phyloP scores from a whole-genome alignment of 805 yeast species.

The Wickerhamiella cacticola region DNA sequence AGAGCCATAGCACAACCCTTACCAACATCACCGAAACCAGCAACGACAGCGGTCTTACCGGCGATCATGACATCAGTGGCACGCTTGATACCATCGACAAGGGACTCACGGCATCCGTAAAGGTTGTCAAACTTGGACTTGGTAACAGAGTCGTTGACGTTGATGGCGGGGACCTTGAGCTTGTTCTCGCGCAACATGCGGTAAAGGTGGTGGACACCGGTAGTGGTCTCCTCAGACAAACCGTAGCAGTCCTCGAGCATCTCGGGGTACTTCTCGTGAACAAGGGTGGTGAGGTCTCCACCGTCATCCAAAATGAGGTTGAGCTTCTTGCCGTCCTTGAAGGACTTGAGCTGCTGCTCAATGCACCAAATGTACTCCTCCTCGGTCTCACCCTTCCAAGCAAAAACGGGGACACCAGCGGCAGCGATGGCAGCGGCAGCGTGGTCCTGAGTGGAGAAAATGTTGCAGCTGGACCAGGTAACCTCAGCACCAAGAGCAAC shows the following conservation, averaged over 20 bases:
- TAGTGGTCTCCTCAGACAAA: constrained; percentile 97
- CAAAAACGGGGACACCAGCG: constrained; percentile 96
- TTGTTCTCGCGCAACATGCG: constrained; percentile 79
- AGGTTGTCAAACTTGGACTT: constrained; percentile 98
- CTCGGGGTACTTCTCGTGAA: constrained; percentile 97
- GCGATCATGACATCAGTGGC: constrained; percentile 99
- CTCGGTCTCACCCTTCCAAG: constrained; percentile 99
- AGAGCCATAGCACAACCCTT: constrained; percentile 99
- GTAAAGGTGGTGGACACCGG: constrained; percentile 99
- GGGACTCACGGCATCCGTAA: constrained; percentile 98
- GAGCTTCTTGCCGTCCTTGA: constrained; percentile 90
- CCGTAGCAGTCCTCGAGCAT: constrained; percentile 92
- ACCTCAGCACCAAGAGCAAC: constrained; percentile 98
- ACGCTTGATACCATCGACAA: constrained; percentile 97
- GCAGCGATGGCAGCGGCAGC: constrained; percentile 99
- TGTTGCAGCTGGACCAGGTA: constrained; percentile 99
- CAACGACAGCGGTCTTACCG: constrained; percentile 97
- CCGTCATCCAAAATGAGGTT: constrained; percentile 98
- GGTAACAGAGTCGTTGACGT: constrained; percentile 97
- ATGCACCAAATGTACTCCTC: constrained; percentile 99
- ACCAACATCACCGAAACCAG: constrained; percentile 99
- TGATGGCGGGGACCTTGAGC: constrained; percentile 97
- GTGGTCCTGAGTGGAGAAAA: constrained; percentile 98
- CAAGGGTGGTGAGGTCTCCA: constrained; percentile 95
- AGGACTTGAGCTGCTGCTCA: constrained; percentile 96